These are phyloP conservation scores for Combretum micranthum DNA, from an alignment of 345 rosid genomes.

Conservation along the genomic window DNA sequence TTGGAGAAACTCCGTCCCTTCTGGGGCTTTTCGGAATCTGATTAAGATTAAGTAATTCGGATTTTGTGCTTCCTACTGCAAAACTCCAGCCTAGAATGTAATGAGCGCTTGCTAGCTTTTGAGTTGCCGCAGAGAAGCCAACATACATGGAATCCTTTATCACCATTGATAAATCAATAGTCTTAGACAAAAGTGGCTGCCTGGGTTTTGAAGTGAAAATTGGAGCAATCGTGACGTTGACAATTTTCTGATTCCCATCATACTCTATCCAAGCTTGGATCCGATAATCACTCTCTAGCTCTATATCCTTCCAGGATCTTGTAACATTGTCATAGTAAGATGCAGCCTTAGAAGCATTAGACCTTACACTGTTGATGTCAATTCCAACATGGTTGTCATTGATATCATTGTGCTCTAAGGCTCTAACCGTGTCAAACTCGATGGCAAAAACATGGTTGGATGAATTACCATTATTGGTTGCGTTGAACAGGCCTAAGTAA, in stretches of 20 bases:
- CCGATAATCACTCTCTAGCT: conserved; percentile 33
- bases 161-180: conserved; percentile 8
- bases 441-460: conserved; percentile 45
- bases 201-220: conserved; percentile 17
- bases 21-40: conserved; percentile 16
- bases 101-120: conserved; percentile 43
- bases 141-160: conserved; percentile 36
- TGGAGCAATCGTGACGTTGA: conserved; percentile 49
- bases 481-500: conserved; percentile 46
- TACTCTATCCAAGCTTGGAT: conserved; percentile 64
- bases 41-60: conserved; percentile 33
- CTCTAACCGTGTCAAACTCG: conserved; percentile 54
- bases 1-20: conserved; percentile 5
- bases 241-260: conserved; percentile 20
- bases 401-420: conserved; percentile 15
- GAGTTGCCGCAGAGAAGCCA: conserved; percentile 75
- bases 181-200: conserved; percentile 25
- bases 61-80: conserved; percentile 19
- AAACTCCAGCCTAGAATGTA: conserved; percentile 83
- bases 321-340: conserved; percentile 7
- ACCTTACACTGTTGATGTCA: conserved; percentile 42
- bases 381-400: conserved; percentile 48
- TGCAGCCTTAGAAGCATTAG: conserved; percentile 11
- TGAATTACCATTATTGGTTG: neutral
- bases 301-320: conserved; percentile 8